Evolutionary conservation across 768 basidiomycete species (phyloP).

Genomic region (Rhizopogon vulgaris): DNA sequence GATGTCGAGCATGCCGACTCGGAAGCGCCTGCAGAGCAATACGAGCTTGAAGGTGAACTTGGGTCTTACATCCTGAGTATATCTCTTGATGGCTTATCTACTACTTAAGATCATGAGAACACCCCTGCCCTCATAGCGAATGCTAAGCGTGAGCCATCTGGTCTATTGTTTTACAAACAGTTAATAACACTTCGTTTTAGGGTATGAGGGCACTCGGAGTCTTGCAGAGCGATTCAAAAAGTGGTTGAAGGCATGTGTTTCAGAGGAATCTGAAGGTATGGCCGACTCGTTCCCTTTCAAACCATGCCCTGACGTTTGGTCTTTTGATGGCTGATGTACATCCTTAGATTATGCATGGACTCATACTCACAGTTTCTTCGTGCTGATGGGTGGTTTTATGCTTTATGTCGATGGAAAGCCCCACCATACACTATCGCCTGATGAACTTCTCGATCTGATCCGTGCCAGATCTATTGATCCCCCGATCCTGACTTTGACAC

Average conservation of each 20-base stretch:
- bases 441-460: background rate
- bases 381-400: constrained; percentile 18
- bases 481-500: constrained; percentile 1
- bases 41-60: too few species aligned
- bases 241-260: background rate
- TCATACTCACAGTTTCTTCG: constrained; percentile 11
- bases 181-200: background rate
- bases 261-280: background rate
- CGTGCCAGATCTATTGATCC: background rate
- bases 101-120: background rate
- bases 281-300: too few species aligned
- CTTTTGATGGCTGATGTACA: too few species aligned
- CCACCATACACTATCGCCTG: background rate
- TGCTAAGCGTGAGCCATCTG: background rate
- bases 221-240: background rate
- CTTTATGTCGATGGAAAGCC: background rate
- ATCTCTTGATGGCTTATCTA: background rate
- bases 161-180: background rate
- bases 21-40: too few species aligned
- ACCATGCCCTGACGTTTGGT: too few species aligned
- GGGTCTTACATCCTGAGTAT: too few species aligned
- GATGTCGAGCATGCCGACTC: too few species aligned
- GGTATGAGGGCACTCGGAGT: background rate
- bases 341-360: background rate
- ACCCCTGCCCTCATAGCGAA: background rate